Conservation (phyloP, 2,329 filamentous ascomycete species). For the Calonectria crousiana region DNA sequence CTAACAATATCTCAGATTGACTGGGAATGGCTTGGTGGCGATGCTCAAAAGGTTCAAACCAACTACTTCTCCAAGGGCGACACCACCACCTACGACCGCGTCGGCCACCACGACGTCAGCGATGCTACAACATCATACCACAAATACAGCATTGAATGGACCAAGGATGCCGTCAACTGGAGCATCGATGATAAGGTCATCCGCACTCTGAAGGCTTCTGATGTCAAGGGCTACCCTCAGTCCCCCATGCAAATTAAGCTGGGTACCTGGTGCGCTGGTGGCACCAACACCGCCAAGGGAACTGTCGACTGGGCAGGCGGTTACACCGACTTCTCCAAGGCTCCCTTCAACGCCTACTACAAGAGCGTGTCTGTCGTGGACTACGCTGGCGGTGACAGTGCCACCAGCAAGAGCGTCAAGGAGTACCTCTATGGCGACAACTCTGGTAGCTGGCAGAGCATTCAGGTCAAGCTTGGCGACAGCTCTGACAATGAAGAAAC, state of each 20-base stretch:
- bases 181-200: slow-evolving; percentile 70
- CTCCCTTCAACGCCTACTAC: slow-evolving; percentile 59
- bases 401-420: slow-evolving; percentile 49
- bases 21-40: slow-evolving; percentile 87
- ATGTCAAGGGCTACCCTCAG: slow-evolving; percentile 73
- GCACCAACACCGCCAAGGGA: slow-evolving; percentile 70
- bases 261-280: slow-evolving; percentile 74
- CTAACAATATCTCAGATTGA: slow-evolving; percentile 73
- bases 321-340: slow-evolving; percentile 57
- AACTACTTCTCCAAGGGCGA: slow-evolving; percentile 87
- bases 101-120: slow-evolving; percentile 65
- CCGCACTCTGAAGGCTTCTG: slow-evolving; percentile 72
- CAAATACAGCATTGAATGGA: slow-evolving; percentile 79
- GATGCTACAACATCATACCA: slow-evolving; percentile 65
- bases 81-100: slow-evolving; percentile 74
- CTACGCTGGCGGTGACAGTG: slow-evolving; percentile 54
- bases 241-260: slow-evolving; percentile 79
- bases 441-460: slow-evolving; percentile 57
- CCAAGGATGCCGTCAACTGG: slow-evolving; percentile 72
- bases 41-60: slow-evolving; percentile 74
- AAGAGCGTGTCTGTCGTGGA: slow-evolving; percentile 59
- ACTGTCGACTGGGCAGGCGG: slow-evolving; percentile 80
- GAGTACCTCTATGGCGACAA: slow-evolving; percentile 57
- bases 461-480: slow-evolving; percentile 45
- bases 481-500: not conserved